Base-by-base conservation (phyloP, 768 basidiomycete species). In the Leccinum imitatum region DNA sequence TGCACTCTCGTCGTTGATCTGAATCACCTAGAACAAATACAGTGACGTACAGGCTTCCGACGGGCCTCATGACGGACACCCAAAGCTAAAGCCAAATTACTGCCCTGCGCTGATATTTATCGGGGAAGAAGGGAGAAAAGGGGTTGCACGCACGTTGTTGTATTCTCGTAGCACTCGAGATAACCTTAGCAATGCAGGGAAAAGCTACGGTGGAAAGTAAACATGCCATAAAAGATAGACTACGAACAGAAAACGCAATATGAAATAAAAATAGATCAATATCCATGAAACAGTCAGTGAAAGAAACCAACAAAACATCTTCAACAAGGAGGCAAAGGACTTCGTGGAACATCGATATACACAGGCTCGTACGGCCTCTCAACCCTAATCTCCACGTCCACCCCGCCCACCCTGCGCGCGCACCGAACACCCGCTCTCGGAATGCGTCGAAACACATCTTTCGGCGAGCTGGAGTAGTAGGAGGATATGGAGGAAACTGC, bases 331-430 rank as follows among this genome's bases (percentile, higher is more conserved):
- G n/a, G 41, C 41, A 9, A 10, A 41, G 17, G n/a, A n/a, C 17
- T n/a, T 41, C n/a, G 41, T 41, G 69, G 48, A 37, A 63, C 17
- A 0, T 63, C 17, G 10, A 72, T 25, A 55, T 71, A 71, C 33
- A 53, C 61, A 0, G 70, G 70, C 9, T 71, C 66, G 13, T 71
- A 71, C 25, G 70, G 68, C 57, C 67, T 44, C 47, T 71, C 68
- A 2, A 72, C 64, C 39, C 47, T 46, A 3, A 71, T 69, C 3
- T 65, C 65, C 41, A 71, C 70, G 3, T 67, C 58, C 44, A 71
- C 60, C n/a, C 64, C 63, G 19, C 60, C 61, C n/a, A 41, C 41
- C 30, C 69, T 65, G 9, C 59, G 68, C 2, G 69, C 70, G 39
- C 64, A 71, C 19, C 31, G 50, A 65, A 41, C 44, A 71, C 61